phyloP scores from a whole-genome alignment of 1,284 basidiomycete species.

The Crepidotus sp. region DNA sequence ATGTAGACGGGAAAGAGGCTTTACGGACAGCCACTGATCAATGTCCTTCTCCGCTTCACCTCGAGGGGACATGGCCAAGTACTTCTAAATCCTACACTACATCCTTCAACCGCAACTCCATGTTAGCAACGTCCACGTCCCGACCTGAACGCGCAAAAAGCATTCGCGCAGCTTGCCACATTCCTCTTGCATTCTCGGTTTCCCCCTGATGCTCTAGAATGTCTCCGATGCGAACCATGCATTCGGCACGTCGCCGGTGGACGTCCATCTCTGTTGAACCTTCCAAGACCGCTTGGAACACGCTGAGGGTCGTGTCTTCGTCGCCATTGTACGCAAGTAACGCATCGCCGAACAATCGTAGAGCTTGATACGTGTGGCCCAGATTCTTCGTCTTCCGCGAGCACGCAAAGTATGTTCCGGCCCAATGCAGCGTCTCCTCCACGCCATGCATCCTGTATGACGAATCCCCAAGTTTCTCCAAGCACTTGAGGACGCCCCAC shows the following conservation, averaged over 20 bases:
- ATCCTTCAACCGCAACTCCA: neutral
- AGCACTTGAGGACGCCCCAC: neutral
- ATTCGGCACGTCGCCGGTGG: neutral
- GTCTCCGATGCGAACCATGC: neutral
- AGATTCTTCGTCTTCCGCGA: neutral
- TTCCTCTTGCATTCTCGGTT: no score
- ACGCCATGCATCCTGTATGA: neutral
- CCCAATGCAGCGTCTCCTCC: conserved; percentile 1
- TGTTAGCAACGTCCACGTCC: neutral
- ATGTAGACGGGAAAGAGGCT: no score
- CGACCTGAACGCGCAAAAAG: no score
- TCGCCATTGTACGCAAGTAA: neutral
- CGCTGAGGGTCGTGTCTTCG: neutral
- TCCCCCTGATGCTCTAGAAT: neutral
- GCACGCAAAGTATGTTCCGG: neutral
- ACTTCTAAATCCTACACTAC: neutral
- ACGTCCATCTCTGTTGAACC: conserved; percentile 3
- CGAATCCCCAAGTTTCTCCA: neutral
- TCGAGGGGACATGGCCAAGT: neutral
- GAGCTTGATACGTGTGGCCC: neutral
- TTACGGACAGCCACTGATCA: neutral
- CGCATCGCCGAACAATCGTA: neutral
- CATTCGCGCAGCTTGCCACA: no score
- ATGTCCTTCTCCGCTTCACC: neutral
- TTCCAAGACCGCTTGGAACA: neutral